A percentile compares a stretch with the other conserved stretches of the same genome.
Conservation (phyloP, 2,329 filamentous ascomycete genomes). For the Ascosphaera aggregata region DNA sequence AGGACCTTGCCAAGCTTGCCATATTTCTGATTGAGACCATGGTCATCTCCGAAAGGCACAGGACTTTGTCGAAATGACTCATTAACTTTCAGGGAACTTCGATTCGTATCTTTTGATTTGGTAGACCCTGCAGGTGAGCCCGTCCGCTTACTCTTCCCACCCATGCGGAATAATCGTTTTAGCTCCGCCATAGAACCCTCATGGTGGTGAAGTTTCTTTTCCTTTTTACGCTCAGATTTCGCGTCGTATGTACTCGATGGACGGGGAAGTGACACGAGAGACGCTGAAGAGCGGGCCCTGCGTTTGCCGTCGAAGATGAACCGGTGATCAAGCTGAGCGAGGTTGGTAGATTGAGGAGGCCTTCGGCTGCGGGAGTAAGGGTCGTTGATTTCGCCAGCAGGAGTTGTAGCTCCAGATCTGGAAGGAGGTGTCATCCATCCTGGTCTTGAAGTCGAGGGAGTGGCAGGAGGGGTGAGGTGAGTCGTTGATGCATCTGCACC, state of each 20-base stretch:
- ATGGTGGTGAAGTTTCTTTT: constrained; percentile 6
- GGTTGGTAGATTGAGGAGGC: constrained; percentile 40
- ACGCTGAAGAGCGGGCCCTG: constrained; percentile 24
- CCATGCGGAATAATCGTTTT: constrained; percentile 81
- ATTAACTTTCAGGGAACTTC: not conserved
- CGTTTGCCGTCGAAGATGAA: constrained; percentile 57
- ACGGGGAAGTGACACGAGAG: constrained; percentile 15
- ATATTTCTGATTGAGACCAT: constrained; percentile 74
- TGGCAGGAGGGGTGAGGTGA: constrained; percentile 13
- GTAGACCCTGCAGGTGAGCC: constrained; percentile 36
- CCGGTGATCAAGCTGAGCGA: constrained; percentile 48
- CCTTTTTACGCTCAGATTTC: constrained; percentile 7
- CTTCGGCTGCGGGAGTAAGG: constrained; percentile 70
- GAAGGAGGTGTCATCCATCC: constrained; percentile 26
- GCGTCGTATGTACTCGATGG: constrained; percentile 13
- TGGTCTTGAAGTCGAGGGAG: constrained; percentile 7
- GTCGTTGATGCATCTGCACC: constrained; percentile 31
- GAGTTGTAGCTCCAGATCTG: constrained; percentile 54
- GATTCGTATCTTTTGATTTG: constrained; percentile 14
- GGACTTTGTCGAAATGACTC: constrained; percentile 14
- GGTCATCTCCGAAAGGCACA: constrained; percentile 83
- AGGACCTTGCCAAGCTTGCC: constrained; percentile 89
- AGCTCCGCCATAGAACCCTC: constrained; percentile 73
- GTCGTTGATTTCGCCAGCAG: constrained; percentile 57
- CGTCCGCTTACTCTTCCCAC: constrained; percentile 37